phyloP scores from a whole-genome alignment of 345 rosid species.

The Geranium brycei region DNA sequence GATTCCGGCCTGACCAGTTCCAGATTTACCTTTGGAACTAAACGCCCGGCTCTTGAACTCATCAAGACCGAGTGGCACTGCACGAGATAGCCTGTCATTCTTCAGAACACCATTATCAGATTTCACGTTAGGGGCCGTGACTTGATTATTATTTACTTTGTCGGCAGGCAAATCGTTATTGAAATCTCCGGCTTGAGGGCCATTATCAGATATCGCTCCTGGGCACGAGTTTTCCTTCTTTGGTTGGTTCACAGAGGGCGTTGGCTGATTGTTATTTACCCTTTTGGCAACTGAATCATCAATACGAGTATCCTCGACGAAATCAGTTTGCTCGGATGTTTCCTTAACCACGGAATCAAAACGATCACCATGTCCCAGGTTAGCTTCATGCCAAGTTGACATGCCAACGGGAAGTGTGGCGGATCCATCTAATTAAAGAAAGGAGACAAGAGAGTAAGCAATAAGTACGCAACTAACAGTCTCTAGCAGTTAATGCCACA shows the following conservation, averaged over 20 bases:
- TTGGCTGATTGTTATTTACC: no score
- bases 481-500: not conserved
- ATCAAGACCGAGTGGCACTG: conserved; percentile 64
- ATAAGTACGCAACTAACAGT: not conserved
- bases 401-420: conserved; percentile 17
- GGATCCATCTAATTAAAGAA: conserved; percentile 34
- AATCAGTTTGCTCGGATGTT: conserved; percentile 14
- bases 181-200: conserved; percentile 14
- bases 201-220: not conserved
- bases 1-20: conserved; percentile 47
- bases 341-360: conserved; percentile 17
- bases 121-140: conserved; percentile 11
- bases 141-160: conserved; percentile 15
- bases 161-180: conserved; percentile 11
- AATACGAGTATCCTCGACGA: not conserved
- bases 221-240: no score
- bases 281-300: no score
- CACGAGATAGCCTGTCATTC: conserved; percentile 36
- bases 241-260: no score
- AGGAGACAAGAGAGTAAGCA: not conserved
- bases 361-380: conserved; percentile 5
- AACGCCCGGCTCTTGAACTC: conserved; percentile 86
- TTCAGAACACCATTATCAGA: conserved; percentile 21
- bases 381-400: conserved; percentile 23
- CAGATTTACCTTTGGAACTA: conserved; percentile 46